These are phyloP conservation scores for Calamus simplicifolius DNA, from an alignment of 176 grass and related monocot species.

Conservation along the genomic window DNA sequence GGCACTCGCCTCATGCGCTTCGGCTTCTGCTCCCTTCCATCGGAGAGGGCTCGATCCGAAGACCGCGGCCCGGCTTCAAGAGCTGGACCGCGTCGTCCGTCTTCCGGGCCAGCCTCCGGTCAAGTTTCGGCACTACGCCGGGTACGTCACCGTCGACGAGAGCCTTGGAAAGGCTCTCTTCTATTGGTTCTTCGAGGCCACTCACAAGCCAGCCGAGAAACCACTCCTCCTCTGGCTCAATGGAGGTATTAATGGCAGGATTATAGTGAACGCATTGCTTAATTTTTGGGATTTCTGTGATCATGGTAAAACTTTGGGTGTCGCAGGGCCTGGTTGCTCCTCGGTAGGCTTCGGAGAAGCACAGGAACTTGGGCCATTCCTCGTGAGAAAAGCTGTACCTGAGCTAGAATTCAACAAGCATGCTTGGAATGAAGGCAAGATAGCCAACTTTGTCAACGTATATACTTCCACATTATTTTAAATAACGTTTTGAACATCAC, in stretches of 20 bases:
- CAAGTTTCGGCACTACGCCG: background rate
- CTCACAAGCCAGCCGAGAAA: background rate
- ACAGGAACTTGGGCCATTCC: slow-evolving; percentile 11
- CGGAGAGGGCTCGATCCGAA: too few species aligned
- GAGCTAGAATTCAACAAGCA: background rate
- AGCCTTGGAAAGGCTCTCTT: slow-evolving; percentile 3
- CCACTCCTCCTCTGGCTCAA: slow-evolving; percentile 18
- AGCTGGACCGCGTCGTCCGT: background rate
- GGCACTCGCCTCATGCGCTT: background rate
- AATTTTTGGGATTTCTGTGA: background rate
- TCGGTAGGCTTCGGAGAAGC: slow-evolving; percentile 5
- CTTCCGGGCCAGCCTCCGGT: slow-evolving; percentile 1
- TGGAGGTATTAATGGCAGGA: background rate
- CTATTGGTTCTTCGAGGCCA: slow-evolving; percentile 11
- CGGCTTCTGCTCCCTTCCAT: background rate
- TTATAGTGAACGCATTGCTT: background rate
- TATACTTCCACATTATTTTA: background rate
- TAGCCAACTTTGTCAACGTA: background rate
- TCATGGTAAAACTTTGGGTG: background rate
- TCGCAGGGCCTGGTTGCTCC: slow-evolving; percentile 12
- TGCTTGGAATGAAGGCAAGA: slow-evolving; percentile 12
- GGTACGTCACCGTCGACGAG: slow-evolving; percentile 1
- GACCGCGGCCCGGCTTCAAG: background rate
- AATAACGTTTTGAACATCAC: background rate
- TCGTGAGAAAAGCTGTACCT: background rate